Evolutionary conservation across 164 flowering plant species (phyloP).

Genomic region (Chloranthus sessilifolius): DNA sequence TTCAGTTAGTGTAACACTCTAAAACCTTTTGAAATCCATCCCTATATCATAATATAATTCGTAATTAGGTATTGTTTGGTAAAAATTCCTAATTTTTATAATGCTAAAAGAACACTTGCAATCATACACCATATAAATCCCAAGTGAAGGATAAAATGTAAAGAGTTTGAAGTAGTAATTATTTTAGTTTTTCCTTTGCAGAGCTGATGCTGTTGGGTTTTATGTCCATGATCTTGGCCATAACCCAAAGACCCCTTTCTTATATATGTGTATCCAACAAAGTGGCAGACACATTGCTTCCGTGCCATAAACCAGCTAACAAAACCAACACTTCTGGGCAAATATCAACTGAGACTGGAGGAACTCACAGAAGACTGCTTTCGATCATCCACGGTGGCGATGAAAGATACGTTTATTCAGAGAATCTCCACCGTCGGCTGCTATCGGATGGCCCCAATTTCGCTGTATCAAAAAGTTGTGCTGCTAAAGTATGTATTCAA

Average conservation of each 20-base stretch:
- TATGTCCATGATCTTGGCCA: constrained; percentile 41
- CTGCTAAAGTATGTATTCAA: constrained; percentile 16
- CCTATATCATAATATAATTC: no score
- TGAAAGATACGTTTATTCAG: not conserved
- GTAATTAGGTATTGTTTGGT: no score
- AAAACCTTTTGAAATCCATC: no score
- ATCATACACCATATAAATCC: no score
- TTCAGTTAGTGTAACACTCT: no score
- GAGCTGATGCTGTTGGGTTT: constrained; percentile 55
- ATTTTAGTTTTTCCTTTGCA: constrained; percentile 15
- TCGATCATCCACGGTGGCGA: not conserved
- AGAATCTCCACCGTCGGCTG: not conserved
- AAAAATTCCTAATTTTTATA: no score
- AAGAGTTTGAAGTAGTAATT: no score
- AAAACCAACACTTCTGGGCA: not conserved
- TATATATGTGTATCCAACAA: constrained; percentile 37
- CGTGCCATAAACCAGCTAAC: constrained; percentile 30
- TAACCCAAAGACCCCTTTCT: constrained; percentile 28
- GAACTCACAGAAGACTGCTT: not conserved
- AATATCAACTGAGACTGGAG: no score
- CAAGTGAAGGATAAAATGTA: no score
- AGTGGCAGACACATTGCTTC: constrained; percentile 40
- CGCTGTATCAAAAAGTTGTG: constrained; percentile 17
- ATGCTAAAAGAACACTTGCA: no score
- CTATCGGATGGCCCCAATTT: not conserved